Base-by-base conservation (phyloP, 495 filamentous ascomycete species). In the Tuber microsphaerosporum region DNA sequence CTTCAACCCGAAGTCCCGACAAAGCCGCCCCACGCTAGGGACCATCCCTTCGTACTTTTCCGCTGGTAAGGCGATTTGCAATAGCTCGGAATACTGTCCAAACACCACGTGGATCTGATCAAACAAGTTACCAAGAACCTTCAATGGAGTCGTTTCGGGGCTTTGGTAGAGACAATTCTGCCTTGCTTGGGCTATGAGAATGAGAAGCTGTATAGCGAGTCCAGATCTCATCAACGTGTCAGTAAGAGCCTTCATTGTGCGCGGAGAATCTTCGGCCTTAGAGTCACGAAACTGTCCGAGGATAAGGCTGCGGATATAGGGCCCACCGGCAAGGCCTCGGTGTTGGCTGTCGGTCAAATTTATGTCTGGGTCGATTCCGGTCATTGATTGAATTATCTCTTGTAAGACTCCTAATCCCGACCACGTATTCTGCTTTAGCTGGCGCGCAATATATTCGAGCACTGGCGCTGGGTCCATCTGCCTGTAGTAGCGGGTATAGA, bases 71-170 rank as follows among this genome's bases (percentile, higher is more conserved):
- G 92, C 94, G 81, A 88, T 92, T 75, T 91, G 90, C 70, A 99
- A 87, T 22, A 98, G 85, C 80, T 98, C 95, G 20, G 98, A 86
- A 81, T 95, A 98, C 79, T 97, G 94, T 26, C 88, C 87, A 16
- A 98, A 88, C 56, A 94, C 88, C 41, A 89, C 88, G 77, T 97
- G 92, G 42, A 97, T 91, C 82, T 96, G 93, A 80, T 99, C 96
- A 71, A 96, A 90, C 71, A 97, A 88, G 74, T 92, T 91, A 12
- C 92, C 91, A 20, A 97, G 82, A 43, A 95, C 87, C 81, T 98
- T 99, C 39, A 91, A 83, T 37, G 81, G 81, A 2, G 91, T 89
- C 43, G 86, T 85, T 68, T 92, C 89, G 9, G 88, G 84, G 46
- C 92, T 85, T 26, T 88, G 89, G 83, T 89, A 94, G 45, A 95